A percentile compares a stretch with the other conserved stretches of the same genome.
These are phyloP conservation scores for Sanguinoderma infundibulare DNA, from an alignment of 1,284 basidiomycete species.

Conservation along the genomic window DNA sequence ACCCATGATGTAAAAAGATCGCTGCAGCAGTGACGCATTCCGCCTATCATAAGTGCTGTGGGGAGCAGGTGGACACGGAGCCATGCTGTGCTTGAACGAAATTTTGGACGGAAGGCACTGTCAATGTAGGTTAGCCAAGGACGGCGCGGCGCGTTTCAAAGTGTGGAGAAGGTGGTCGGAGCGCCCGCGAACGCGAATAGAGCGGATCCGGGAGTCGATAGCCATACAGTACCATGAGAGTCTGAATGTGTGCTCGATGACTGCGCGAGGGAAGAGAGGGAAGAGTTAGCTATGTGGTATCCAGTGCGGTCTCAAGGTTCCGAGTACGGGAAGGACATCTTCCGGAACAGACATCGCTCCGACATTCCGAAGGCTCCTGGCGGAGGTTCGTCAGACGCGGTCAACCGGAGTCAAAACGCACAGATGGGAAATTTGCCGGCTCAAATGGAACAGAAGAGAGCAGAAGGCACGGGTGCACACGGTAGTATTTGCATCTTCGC, in stretches of 20 bases:
- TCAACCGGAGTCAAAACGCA: too few species aligned
- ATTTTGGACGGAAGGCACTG: background rate
- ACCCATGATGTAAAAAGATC: background rate
- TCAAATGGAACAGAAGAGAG: too few species aligned
- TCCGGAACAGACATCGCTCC: too few species aligned
- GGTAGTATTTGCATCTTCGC: too few species aligned
- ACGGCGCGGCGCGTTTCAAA: background rate
- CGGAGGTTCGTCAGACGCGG: too few species aligned
- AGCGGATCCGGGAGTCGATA: background rate
- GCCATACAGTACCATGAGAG: background rate
- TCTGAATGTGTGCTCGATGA: background rate
- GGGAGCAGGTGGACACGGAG: background rate
- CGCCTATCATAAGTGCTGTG: too few species aligned
- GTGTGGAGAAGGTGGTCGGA: background rate
- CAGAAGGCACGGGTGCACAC: too few species aligned
- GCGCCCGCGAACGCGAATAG: background rate
- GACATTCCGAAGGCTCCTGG: too few species aligned
- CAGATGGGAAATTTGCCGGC: too few species aligned
- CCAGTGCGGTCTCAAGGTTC: background rate
- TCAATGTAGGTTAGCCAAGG: background rate
- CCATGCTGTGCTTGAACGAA: background rate
- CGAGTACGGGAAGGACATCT: too few species aligned
- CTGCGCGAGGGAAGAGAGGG: background rate
- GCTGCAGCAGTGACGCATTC: background rate
- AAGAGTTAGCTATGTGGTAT: background rate